Percentiles rank a stretch among this genome's conserved stretches.
These are phyloP conservation scores for Coniophora puteana DNA, from an alignment of 1,284 basidiomycete species.

Conservation along the genomic window DNA sequence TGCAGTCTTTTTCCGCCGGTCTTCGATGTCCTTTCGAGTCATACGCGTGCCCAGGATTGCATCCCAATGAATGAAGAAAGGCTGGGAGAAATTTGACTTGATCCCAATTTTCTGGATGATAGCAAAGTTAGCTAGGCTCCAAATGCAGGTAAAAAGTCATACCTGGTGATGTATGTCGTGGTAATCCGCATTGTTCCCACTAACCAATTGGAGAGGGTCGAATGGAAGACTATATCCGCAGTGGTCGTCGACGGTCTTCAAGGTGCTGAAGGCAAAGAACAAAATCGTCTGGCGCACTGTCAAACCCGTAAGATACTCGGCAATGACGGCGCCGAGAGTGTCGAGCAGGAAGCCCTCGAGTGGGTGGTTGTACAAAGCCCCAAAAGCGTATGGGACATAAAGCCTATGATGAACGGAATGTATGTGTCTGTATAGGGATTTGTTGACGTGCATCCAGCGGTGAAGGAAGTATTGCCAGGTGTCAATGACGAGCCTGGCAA, in stretches of 20 bases:
- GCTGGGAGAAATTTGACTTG: constrained; percentile 95
- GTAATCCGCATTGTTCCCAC: constrained; percentile 94
- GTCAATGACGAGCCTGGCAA: constrained; percentile 84
- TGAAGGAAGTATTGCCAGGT: constrained; percentile 99
- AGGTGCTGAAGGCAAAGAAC: constrained; percentile 80
- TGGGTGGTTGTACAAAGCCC: constrained; percentile 97
- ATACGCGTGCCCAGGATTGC: constrained; percentile 77
- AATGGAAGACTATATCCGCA: constrained; percentile 90
- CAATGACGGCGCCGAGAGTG: constrained; percentile 76
- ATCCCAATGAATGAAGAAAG: constrained; percentile 92
- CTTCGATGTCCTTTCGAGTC: constrained; percentile 65
- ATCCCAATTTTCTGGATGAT: constrained; percentile 75
- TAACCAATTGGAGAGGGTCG: constrained; percentile 86
- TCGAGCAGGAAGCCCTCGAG: constrained; percentile 94
- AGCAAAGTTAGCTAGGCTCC: constrained; percentile 2
- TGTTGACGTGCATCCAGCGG: constrained; percentile 88
- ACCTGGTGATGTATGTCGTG: constrained; percentile 98
- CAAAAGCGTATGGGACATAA: constrained; percentile 96
- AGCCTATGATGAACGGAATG: constrained; percentile 97
- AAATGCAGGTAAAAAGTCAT: constrained; percentile 14
- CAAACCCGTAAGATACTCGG: constrained; percentile 71
- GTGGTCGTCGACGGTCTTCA: constrained; percentile 98
- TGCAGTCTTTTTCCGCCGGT: constrained; percentile 33
- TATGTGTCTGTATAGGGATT: constrained; percentile 87
- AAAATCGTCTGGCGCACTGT: constrained; percentile 82